A percentile compares a stretch with the other conserved stretches of the same genome.
Conservation (phyloP, 2,329 filamentous ascomycete species). For the Meredithiella fracta region DNA sequence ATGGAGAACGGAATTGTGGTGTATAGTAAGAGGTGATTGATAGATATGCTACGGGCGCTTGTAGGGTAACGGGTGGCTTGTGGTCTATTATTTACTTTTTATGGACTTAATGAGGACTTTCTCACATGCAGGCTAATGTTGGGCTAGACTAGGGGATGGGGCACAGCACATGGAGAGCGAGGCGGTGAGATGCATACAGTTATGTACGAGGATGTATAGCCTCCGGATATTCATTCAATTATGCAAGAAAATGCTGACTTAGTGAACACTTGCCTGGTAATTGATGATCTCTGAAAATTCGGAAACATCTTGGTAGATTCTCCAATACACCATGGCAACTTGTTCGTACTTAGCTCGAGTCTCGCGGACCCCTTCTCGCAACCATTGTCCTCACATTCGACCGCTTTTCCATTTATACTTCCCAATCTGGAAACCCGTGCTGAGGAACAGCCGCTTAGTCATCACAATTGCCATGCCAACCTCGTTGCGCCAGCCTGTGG, state of each 20-base stretch:
- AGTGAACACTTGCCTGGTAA: not conserved
- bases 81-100: not conserved
- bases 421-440: not conserved
- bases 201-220: no score
- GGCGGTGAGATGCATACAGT: not conserved
- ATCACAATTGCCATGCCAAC: conserved; percentile 1
- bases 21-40: not conserved
- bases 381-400: not conserved
- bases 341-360: no score
- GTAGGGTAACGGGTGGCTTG: not conserved
- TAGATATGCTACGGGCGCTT: not conserved
- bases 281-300: not conserved
- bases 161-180: not conserved
- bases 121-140: not conserved
- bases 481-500: not conserved
- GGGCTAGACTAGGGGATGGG: not conserved
- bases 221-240: no score
- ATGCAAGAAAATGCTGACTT: no score
- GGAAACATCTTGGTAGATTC: not conserved
- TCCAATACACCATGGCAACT: not conserved
- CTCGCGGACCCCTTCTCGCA: no score
- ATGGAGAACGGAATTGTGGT: not conserved
- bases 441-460: not conserved
- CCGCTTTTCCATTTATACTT: not conserved
- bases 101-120: not conserved